Conservation (phyloP, 371 early-diverging fungal species). For the Mortierella sp. region DNA sequence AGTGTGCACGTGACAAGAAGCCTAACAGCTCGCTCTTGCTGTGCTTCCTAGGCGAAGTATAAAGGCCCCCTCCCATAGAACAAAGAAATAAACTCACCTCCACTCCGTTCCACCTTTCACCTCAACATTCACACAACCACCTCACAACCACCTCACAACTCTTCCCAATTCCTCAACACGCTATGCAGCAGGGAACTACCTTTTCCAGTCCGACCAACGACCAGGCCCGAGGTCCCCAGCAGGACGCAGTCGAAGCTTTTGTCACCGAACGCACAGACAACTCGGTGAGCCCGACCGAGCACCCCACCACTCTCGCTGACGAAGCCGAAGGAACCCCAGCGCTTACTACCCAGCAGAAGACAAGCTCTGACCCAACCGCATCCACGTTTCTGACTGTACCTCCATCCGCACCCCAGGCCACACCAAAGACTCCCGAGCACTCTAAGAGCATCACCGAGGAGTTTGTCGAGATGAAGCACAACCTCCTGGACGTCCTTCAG, state of each 20-base stretch:
- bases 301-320: neutral
- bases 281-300: neutral
- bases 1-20: neutral
- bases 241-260: neutral
- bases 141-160: neutral
- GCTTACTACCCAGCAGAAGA: neutral
- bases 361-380: neutral
- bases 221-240: neutral
- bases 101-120: neutral
- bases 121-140: neutral
- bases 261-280: too few relatives aligned
- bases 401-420: neutral
- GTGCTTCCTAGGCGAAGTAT: too few relatives aligned
- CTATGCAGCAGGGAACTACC: neutral
- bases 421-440: neutral
- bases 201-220: neutral
- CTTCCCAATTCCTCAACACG: neutral
- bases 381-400: neutral
- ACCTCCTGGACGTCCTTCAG: slow-evolving; percentile 2
- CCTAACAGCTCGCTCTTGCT: neutral
- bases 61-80: too few relatives aligned
- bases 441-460: slow-evolving; percentile 11
- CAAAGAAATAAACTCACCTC: too few relatives aligned
- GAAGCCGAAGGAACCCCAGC: neutral
- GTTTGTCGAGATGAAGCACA: slow-evolving; percentile 13